Base-by-base conservation (phyloP, 805 yeast species). In the Saturnispora silvae region DNA sequence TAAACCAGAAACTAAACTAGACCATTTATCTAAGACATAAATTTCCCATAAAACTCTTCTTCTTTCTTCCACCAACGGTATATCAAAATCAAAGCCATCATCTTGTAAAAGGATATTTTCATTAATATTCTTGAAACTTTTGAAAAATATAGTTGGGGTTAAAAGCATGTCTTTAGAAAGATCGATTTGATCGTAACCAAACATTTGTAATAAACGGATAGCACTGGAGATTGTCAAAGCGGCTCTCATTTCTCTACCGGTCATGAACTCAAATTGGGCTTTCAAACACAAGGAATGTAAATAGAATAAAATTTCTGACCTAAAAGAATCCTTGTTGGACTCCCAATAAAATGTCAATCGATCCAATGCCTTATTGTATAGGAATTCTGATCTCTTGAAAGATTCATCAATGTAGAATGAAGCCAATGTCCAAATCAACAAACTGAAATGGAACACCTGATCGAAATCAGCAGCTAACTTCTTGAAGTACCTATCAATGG, bases 1-100 rank as follows among this genome's bases (percentile, higher is more conserved):
- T 34, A 55, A 44, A 3, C 59, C 58, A 16, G 57, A 45, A 9
- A 54, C 56, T 24, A 55, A 38, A 9, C 60, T 47, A 33, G 55
- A 54, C 54, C 57, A 56, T 35, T 53, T 54, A 38, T 55, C 62
- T 4, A 44, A 24, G 7, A 42, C 42, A 41, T 53, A 57, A 28
- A 56, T 42, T 29, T 51, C 52, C 62, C 62, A 57, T 26, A 57
- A 47, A n/a, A 52, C 49, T 11, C 58, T 35, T 23, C 62, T 32
- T 15, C 51, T 42, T 37, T 57, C 61, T 40, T 56, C 62, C 8
- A 41, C 41, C 15, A 51, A 33, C 14, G 54, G 38, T 6, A 54
- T 44, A 7, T 53, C 53, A 1, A 33, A 33, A 37, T 54, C 57
- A 9, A 53, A 33, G 13, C 39, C 39, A 38, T 51, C 57, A 35